Conservation (phyloP, 164 flowering plant species). For the Vitis labrusca region DNA sequence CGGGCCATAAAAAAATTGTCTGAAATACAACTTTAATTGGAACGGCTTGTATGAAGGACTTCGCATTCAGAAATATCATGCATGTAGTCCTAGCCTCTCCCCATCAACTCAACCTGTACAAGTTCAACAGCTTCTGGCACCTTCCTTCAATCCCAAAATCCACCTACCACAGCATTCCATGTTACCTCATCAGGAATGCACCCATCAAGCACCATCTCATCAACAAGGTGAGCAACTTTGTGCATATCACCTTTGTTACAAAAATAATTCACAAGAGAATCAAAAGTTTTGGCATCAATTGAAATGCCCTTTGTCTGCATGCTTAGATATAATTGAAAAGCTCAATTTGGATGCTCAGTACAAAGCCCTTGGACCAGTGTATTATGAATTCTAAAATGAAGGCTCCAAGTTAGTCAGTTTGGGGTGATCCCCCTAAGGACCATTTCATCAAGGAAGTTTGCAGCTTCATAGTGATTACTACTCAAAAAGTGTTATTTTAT, state of each 20-base stretch:
- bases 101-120: constrained; percentile 26
- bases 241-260: too few relatives aligned
- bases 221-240: neutral
- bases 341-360: constrained; percentile 40
- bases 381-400: constrained; percentile 69
- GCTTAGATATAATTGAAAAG: constrained; percentile 65
- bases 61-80: too few relatives aligned
- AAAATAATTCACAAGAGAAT: too few relatives aligned
- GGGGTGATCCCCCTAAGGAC: constrained; percentile 61
- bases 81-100: neutral
- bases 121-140: constrained; percentile 58
- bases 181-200: constrained; percentile 59
- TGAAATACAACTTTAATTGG: too few relatives aligned
- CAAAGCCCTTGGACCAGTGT: constrained; percentile 73
- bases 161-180: constrained; percentile 56
- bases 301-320: constrained; percentile 72
- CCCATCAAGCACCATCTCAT: constrained; percentile 82
- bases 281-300: constrained; percentile 31
- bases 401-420: constrained; percentile 60
- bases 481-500: too few relatives aligned
- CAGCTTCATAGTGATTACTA: constrained; percentile 46
- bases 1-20: too few relatives aligned
- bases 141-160: constrained; percentile 57
- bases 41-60: too few relatives aligned
- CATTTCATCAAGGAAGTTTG: constrained; percentile 95